phyloP scores from a whole-genome alignment of 345 rosid species.

The Aethionema arabicum region DNA sequence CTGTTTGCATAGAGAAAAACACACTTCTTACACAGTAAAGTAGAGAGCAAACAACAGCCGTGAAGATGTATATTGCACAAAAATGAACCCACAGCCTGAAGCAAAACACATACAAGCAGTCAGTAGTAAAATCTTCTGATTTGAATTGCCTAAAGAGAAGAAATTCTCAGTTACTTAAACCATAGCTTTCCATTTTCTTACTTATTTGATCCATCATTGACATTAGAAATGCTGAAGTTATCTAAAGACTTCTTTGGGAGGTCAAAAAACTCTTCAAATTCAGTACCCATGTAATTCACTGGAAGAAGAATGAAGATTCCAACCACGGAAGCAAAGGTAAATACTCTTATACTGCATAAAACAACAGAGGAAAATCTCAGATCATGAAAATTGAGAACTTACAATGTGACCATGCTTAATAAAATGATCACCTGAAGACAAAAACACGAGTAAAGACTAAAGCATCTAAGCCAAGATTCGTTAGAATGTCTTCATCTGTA shows the following conservation, averaged over 20 bases:
- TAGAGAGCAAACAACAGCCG: conserved; percentile 84
- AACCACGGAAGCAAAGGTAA: conserved; percentile 57
- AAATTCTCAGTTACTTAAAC: too few species aligned
- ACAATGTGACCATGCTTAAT: neutral
- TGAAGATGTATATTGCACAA: conserved; percentile 78
- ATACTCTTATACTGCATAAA: conserved; percentile 62
- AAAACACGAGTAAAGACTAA: conserved; percentile 72
- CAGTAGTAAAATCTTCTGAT: conserved; percentile 17
- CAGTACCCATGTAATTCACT: conserved; percentile 72
- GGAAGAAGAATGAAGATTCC: conserved; percentile 84
- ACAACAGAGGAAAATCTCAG: neutral
- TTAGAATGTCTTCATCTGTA: conserved; percentile 64
- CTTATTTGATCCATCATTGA: conserved; percentile 80
- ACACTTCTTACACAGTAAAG: conserved; percentile 66
- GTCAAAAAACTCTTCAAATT: conserved; percentile 58
- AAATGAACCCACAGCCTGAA: conserved; percentile 97
- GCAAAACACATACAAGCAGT: conserved; percentile 34
- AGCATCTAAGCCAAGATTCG: conserved; percentile 69
- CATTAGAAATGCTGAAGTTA: conserved; percentile 82
- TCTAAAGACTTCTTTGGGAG: conserved; percentile 70
- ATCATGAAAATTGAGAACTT: neutral
- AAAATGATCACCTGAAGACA: conserved; percentile 53
- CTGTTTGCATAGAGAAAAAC: conserved; percentile 14
- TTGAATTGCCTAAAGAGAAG: too few species aligned
- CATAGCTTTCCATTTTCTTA: conserved; percentile 23